Conservation (phyloP, 2,329 filamentous ascomycete genomes). For the Paracoccidioides lutzii region DNA sequence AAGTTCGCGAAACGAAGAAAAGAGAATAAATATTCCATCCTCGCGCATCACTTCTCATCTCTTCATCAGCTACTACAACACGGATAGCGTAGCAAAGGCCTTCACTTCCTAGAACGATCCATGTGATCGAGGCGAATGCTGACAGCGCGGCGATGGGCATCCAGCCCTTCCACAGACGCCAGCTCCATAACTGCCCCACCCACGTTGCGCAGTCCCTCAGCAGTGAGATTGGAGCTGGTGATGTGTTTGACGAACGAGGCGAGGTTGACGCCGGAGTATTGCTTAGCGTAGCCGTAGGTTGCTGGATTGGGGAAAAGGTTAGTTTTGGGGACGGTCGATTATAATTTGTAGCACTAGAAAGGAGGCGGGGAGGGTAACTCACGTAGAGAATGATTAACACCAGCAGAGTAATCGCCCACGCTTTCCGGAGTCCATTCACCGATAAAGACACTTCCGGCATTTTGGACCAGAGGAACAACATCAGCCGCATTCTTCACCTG, state of each 20-base stretch:
- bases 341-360: neutral
- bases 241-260: constrained; percentile 97
- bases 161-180: constrained; percentile 84
- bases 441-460: constrained; percentile 92
- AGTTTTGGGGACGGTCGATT: constrained; percentile 7
- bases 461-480: constrained; percentile 67
- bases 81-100: neutral
- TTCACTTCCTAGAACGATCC: neutral
- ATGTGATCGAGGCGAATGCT: constrained; percentile 38
- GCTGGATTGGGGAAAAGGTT: constrained; percentile 40
- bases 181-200: constrained; percentile 87
- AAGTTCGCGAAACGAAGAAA: neutral
- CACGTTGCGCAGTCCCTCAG: constrained; percentile 72
- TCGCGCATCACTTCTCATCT: neutral
- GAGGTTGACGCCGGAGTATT: constrained; percentile 95
- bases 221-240: constrained; percentile 80
- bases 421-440: constrained; percentile 95
- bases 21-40: neutral
- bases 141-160: constrained; percentile 73
- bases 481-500: constrained; percentile 67
- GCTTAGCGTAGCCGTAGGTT: constrained; percentile 94
- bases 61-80: no score
- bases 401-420: constrained; percentile 94
- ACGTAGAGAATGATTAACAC: constrained; percentile 95
- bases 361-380: constrained; percentile 35